A percentile compares a stretch with the other conserved stretches of the same genome.
Conservation (phyloP, 1,139 yeast genomes). For the Saccharomycopsis hybrid region DNA sequence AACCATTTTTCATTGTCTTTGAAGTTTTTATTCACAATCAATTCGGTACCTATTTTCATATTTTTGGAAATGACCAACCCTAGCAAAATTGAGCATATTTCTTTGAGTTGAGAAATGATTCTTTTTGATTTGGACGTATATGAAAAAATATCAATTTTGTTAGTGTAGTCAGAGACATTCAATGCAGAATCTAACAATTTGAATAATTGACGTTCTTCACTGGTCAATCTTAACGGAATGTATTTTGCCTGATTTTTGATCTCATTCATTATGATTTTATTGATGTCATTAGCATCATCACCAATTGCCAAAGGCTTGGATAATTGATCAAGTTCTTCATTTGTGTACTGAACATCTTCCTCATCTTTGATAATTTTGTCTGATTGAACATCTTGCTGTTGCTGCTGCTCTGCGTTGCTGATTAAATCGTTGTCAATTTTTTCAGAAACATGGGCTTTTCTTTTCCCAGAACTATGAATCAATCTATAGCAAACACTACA, state of each 20-base stretch:
- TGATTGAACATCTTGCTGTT: background rate
- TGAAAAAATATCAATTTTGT: conserved; percentile 59
- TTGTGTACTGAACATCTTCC: conserved; percentile 22
- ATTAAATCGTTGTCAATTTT: conserved; percentile 23
- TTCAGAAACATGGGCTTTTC: conserved; percentile 34
- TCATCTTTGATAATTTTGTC: conserved; percentile 10
- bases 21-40: conserved; percentile 58
- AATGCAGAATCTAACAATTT: conserved; percentile 63
- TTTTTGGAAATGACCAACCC: conserved; percentile 71
- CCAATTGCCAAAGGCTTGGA: conserved; percentile 9
- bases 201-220: conserved; percentile 59
- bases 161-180: conserved; percentile 70
- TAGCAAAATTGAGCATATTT: conserved; percentile 66
- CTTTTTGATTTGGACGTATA: conserved; percentile 59
- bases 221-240: conserved; percentile 59
- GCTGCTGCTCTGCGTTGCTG: background rate
- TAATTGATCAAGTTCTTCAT: conserved; percentile 22
- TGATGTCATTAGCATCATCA: conserved; percentile 10
- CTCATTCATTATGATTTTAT: conserved; percentile 28
- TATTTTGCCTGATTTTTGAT: conserved; percentile 44
- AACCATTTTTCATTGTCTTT: conserved; percentile 64
- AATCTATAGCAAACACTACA: conserved; percentile 62
- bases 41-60: conserved; percentile 55
- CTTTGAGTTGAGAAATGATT: conserved; percentile 60
- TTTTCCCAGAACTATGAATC: conserved; percentile 59